These are phyloP conservation scores for Naganishia sp. DNA, from an alignment of 1,284 basidiomycete species.

Conservation along the genomic window DNA sequence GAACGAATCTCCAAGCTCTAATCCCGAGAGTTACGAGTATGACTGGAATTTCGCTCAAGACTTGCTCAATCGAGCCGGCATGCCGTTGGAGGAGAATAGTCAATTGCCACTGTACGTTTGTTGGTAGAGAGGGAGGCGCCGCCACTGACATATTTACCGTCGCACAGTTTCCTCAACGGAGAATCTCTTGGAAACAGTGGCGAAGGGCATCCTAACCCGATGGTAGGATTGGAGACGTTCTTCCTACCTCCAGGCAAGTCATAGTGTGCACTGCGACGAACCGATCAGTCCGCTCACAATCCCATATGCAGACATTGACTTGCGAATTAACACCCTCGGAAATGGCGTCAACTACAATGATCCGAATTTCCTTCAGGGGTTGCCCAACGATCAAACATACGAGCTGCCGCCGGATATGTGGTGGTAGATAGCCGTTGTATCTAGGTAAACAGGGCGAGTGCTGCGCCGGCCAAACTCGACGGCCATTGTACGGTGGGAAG, in stretches of 20 bases:
- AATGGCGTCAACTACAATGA: constrained; percentile 27
- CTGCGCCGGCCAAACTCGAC: not conserved
- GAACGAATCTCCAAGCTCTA: constrained; percentile 50
- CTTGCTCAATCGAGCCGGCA: constrained; percentile 50
- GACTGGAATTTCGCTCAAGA: constrained; percentile 53
- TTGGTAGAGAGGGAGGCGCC: not conserved
- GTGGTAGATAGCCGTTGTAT: constrained; percentile 19
- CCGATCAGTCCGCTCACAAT: not conserved
- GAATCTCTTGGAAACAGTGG: constrained; percentile 48
- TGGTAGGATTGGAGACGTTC: constrained; percentile 52
- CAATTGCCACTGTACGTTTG: constrained; percentile 47
- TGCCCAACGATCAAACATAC: constrained; percentile 21
- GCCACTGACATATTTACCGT: constrained; percentile 10
- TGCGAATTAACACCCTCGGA: constrained; percentile 25
- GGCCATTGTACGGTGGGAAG: not conserved
- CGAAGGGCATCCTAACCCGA: constrained; percentile 39
- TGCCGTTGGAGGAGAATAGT: constrained; percentile 48
- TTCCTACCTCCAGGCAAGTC: constrained; percentile 47
- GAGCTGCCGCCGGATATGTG: constrained; percentile 33
- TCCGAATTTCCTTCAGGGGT: constrained; percentile 23
- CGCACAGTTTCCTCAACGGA: constrained; percentile 50
- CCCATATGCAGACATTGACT: constrained; percentile 26
- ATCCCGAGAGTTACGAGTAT: constrained; percentile 49
- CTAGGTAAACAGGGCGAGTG: not conserved
- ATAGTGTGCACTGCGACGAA: too few species aligned